Conservation (phyloP, 208 protist species). For the Leishmania guyanensis region DNA sequence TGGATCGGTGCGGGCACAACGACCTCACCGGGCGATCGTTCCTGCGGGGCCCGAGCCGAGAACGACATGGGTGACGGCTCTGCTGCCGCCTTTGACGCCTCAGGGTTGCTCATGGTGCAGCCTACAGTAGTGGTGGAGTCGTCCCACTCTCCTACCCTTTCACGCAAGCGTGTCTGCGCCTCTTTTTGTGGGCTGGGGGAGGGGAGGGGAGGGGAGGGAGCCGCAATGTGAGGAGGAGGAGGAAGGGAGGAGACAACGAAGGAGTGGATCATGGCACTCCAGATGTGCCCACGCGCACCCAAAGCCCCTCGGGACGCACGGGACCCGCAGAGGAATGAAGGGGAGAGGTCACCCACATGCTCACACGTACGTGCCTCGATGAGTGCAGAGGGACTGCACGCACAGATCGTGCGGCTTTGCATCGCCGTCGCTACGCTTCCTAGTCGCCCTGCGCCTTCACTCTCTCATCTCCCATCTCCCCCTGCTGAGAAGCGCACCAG, state of each 20-base stretch:
- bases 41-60: neutral
- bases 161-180: neutral
- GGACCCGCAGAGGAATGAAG: neutral
- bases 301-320: neutral
- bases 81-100: neutral
- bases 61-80: neutral
- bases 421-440: neutral
- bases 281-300: neutral
- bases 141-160: neutral
- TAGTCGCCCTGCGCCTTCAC: neutral
- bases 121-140: neutral
- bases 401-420: neutral
- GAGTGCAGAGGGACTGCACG: neutral
- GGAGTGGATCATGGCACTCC: neutral
- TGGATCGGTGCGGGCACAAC: slow-evolving; percentile 1
- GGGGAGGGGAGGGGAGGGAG: neutral
- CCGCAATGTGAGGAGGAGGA: neutral
- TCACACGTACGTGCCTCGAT: neutral
- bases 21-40: neutral
- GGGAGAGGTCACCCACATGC: neutral
- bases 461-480: neutral
- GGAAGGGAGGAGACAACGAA: neutral
- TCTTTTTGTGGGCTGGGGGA: neutral
- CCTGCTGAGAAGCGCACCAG: too few species aligned
- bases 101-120: neutral